Conservation (phyloP, 495 filamentous ascomycete genomes). For the Daldinia loculata region DNA sequence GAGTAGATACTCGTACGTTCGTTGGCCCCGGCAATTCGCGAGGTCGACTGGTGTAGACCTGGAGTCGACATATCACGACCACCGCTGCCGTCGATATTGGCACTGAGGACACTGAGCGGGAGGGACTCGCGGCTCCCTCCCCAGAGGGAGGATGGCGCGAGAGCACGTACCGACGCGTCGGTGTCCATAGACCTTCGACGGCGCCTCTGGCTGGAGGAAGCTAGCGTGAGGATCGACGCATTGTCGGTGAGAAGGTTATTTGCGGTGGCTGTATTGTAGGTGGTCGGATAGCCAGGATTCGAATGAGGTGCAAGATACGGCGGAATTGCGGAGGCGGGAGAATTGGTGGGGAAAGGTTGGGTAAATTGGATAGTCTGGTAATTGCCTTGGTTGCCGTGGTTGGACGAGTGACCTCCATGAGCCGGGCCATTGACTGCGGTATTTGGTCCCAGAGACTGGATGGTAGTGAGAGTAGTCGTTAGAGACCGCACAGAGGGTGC, state of each 20-base stretch:
- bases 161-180: constrained; percentile 90
- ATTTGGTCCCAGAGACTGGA: constrained; percentile 85
- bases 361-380: constrained; percentile 76
- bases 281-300: constrained; percentile 70
- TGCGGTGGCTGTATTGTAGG: constrained; percentile 87
- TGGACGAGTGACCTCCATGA: constrained; percentile 53
- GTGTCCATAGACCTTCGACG: constrained; percentile 92
- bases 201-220: constrained; percentile 90
- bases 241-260: constrained; percentile 94
- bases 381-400: constrained; percentile 59
- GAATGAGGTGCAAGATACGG: constrained; percentile 70
- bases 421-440: constrained; percentile 57
- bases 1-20: constrained; percentile 91
- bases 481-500: constrained; percentile 90
- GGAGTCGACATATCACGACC: constrained; percentile 26
- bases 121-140: constrained; percentile 88
- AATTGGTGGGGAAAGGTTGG: constrained; percentile 84
- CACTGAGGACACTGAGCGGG: constrained; percentile 86
- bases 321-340: constrained; percentile 81
- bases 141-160: constrained; percentile 91
- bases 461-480: constrained; percentile 94
- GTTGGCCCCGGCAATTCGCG: constrained; percentile 67
- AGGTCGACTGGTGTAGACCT: constrained; percentile 63
- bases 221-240: constrained; percentile 94
- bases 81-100: constrained; percentile 65